Conservation (phyloP, 2,329 filamentous ascomycete genomes). For the Penicillium vulpinum region DNA sequence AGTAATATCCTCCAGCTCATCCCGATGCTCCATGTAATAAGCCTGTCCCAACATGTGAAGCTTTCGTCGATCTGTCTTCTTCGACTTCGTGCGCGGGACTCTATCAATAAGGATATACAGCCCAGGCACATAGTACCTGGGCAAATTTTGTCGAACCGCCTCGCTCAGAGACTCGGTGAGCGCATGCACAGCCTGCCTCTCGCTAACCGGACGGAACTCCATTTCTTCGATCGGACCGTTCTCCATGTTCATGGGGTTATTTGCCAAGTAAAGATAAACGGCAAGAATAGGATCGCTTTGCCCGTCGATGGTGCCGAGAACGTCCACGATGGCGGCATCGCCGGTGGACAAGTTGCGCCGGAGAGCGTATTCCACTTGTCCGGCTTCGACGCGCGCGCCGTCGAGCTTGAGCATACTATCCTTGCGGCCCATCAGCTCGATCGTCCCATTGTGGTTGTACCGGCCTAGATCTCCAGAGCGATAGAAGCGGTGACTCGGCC, state of each 20-base stretch:
- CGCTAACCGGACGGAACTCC: slow-evolving; percentile 13
- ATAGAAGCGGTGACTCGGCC: slow-evolving; percentile 20
- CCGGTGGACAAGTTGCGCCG: slow-evolving; percentile 8
- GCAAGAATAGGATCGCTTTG: slow-evolving; percentile 15
- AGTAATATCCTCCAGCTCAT: slow-evolving; percentile 14
- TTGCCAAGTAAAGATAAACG: slow-evolving; percentile 17
- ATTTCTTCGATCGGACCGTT: slow-evolving; percentile 13
- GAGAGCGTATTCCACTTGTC: slow-evolving; percentile 25
- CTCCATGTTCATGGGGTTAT: slow-evolving; percentile 17
- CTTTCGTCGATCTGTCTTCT: slow-evolving; percentile 26
- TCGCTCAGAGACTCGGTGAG: slow-evolving; percentile 11
- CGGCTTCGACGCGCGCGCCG: slow-evolving; percentile 23
- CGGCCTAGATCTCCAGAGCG: slow-evolving; percentile 29
- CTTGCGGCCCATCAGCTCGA: slow-evolving; percentile 31
- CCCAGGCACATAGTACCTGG: slow-evolving; percentile 20
- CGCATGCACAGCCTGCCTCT: slow-evolving; percentile 5
- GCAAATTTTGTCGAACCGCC: slow-evolving; percentile 14
- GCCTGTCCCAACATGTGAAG: slow-evolving; percentile 20
- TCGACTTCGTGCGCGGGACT: slow-evolving; percentile 25
- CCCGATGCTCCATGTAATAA: slow-evolving; percentile 19
- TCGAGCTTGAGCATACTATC: slow-evolving; percentile 30
- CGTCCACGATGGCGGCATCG: slow-evolving; percentile 19
- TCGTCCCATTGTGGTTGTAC: slow-evolving; percentile 22
- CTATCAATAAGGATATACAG: slow-evolving; percentile 22
- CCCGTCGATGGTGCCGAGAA: slow-evolving; percentile 21